Evolutionary conservation across 768 basidiomycete genomes (phyloP).

Genomic region (Mycena crocata): DNA sequence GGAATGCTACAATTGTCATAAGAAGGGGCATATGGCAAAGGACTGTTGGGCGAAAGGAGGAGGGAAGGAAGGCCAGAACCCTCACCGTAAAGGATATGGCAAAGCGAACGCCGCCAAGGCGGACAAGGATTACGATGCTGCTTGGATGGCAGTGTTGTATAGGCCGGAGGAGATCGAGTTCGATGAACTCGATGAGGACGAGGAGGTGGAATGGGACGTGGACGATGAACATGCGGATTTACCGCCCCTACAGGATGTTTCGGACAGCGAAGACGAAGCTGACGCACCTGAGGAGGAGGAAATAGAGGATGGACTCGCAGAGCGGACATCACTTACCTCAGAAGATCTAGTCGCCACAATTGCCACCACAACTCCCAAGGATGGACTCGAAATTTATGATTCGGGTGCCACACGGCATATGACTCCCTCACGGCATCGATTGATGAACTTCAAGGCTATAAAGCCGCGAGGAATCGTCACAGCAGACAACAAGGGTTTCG

Average conservation of each 20-base stretch:
- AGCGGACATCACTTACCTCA: slow-evolving; percentile 1
- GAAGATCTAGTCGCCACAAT: background rate
- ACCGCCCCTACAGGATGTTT: background rate
- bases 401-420: slow-evolving; percentile 52
- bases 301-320: background rate
- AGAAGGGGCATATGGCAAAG: too few species aligned
- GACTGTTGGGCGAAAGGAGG: too few species aligned
- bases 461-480: slow-evolving; percentile 43
- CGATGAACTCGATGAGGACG: slow-evolving; percentile 11
- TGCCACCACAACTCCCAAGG: background rate
- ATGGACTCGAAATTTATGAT: slow-evolving; percentile 45
- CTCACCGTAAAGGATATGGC: too few species aligned
- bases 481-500: too few species aligned
- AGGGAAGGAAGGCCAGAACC: slow-evolving; percentile 49
- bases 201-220: too few species aligned
- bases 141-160: too few species aligned
- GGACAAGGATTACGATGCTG: too few species aligned
- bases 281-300: background rate
- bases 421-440: slow-evolving; percentile 44
- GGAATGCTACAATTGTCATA: slow-evolving; percentile 42
- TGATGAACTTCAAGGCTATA: slow-evolving; percentile 44
- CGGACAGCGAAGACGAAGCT: slow-evolving; percentile 14
- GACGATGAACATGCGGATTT: slow-evolving; percentile 4
- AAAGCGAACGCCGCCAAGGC: too few species aligned
- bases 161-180: slow-evolving; percentile 2